Evolutionary conservation across 768 basidiomycete species (phyloP), one percentile per base, ranked within the genome.

Genomic region (Macrolepiota albuminosa): DNA sequence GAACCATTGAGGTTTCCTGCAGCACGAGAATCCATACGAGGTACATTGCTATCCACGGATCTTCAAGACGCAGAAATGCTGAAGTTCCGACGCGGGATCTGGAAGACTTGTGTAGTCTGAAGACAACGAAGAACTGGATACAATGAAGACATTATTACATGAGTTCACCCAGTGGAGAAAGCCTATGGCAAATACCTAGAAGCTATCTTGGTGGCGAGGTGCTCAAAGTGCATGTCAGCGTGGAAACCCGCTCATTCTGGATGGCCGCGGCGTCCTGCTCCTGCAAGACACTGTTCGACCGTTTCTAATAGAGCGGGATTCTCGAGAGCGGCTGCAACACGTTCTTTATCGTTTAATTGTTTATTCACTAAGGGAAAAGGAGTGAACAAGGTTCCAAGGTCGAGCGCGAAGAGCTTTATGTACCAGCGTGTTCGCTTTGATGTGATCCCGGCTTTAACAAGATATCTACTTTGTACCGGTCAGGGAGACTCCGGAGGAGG

Each of bases 341-440:
- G 82, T 74, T 99, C 97, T 73, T 99, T 99, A 76, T 99, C 97
- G 67, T 99, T 99, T 37, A 99, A 80, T 68, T 99, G 97, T 71
- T 98, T 98, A 75, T 98, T 99, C 11, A 99, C 97, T 96, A 63
- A 0, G 45, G 24, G 8, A 37, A 16, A 29, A 9, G 31, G 26
- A 50, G 1, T 57, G 10, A 39, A 18, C 26, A 39, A 45, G 36
- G 13, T 39, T 29, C 16, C n/a, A 4, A 56, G 16, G 16, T 40
- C n/a, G 21, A 24, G 10, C 24, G 8, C 24, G 36, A 43, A 39
- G 56, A 43, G 37, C 6, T 39, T 42, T 26, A 74, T 86, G 39
- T 60, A 93, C 94, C 86, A 54, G 94, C 88, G 58, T 87, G 80
- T 70, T 98, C 96, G 70, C 93, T 95, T 72, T 98, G 93, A 76